Base-by-base conservation (phyloP, 2,329 filamentous ascomycete genomes). In the Stachybotrys chlorohalonatus region DNA sequence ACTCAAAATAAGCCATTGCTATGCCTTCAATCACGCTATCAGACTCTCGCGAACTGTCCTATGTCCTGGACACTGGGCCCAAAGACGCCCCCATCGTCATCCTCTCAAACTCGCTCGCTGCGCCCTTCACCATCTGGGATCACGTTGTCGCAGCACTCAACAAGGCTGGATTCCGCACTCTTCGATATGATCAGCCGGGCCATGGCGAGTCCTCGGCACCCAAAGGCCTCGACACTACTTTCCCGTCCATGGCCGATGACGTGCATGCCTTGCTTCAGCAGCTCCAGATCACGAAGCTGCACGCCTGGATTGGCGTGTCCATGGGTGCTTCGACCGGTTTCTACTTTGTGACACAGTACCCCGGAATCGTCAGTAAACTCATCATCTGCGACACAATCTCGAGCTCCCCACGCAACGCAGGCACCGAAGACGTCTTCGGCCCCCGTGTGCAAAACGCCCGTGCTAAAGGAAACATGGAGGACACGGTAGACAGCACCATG, bases 271-370 rank as follows among this genome's bases (percentile, higher is more conserved):
- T 76, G 5, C 60, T 76, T 1, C 49, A 57, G 1, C 56, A 65
- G 15, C 63, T 74, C 4, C 58, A 58, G 7, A 64, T 74, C 36
- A 49, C 56, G 6, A 64, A 58, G 17, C 55, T 74, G 6, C 63
- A 72, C 53, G 67, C 69, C 3, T 77, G 73, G 74, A 63, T 77
- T 7, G 74, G 74, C 2, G 72, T 76, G 1, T 76, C 73, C 11
- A 75, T 77, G 71, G 74, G 75, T 24, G 75, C 70, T 7, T 66
- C 71, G 0, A 70, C 66, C 1, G 70, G 70, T 17, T 60, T 75
- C 51, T 67, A 67, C 54, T 76, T 75, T 57, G 65, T 65, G 1
- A 64, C 65, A 5, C 66, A 63, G 53, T 70, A 73, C 55, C 73
- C 73, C 5, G 66, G 66, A 39, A 51, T 73, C 4, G 63, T 75